A percentile compares a stretch with the other conserved stretches of the same genome.
These are phyloP conservation scores for Sutorius australiensis DNA, from an alignment of 768 basidiomycete genomes.

Conservation along the genomic window DNA sequence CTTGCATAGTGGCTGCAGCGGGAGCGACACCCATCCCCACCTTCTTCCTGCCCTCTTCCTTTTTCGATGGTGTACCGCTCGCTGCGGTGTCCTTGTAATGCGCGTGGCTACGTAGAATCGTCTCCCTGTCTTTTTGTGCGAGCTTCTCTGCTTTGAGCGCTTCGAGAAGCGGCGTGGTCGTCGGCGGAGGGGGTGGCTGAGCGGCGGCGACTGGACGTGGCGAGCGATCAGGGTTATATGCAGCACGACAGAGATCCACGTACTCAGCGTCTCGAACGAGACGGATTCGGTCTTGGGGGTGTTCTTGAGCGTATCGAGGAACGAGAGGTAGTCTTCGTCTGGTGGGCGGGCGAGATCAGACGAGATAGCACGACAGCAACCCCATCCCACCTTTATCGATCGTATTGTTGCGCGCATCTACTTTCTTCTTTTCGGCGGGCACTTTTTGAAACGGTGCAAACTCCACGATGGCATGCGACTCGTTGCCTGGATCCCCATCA, in stretches of 20 bases:
- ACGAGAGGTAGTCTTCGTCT: slow-evolving; percentile 86
- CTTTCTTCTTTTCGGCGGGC: slow-evolving; percentile 70
- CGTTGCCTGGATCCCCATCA: slow-evolving; percentile 55
- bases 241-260: not conserved
- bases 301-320: slow-evolving; percentile 68
- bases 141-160: slow-evolving; percentile 78
- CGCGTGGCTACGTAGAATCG: slow-evolving; percentile 66
- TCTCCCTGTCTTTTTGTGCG: slow-evolving; percentile 67
- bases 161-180: slow-evolving; percentile 88
- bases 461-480: slow-evolving; percentile 87
- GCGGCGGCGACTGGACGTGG: slow-evolving; percentile 54
- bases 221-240: not conserved
- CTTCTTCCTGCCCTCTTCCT: slow-evolving; percentile 40
- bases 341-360: not conserved
- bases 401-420: slow-evolving; percentile 76
- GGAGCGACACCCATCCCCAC: slow-evolving; percentile 5
- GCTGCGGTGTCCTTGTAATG: slow-evolving; percentile 58
- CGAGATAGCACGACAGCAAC: not conserved
- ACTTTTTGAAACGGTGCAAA: slow-evolving; percentile 91
- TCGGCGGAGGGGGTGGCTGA: slow-evolving; percentile 59
- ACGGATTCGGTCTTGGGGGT: slow-evolving; percentile 50
- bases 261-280: slow-evolving; percentile 53
- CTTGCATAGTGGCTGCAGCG: not conserved
- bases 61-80: slow-evolving; percentile 30
- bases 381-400: slow-evolving; percentile 62